Evolutionary conservation across 106 monocot genomes (phyloP).

Genomic region (Dendrobium officinale): DNA sequence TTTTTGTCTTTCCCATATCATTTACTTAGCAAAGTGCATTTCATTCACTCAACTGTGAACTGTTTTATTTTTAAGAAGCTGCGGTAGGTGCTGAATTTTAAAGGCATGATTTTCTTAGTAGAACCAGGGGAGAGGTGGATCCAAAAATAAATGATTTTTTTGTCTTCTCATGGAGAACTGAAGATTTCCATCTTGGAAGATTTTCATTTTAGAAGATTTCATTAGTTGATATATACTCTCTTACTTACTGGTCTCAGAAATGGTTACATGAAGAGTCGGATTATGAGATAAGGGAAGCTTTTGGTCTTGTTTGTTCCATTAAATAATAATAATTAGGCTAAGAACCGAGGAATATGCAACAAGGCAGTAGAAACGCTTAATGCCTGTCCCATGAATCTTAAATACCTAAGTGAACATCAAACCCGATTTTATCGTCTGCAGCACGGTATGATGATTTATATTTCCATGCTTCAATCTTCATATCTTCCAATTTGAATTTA

Average conservation of each 20-base stretch:
- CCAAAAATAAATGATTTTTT: not conserved
- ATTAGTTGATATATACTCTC: not conserved
- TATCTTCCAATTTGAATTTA: not conserved
- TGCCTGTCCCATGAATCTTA: not conserved
- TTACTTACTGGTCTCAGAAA: not conserved
- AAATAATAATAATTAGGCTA: not conserved
- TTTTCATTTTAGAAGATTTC: not conserved
- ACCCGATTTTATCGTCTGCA: not conserved
- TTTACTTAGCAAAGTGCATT: not conserved
- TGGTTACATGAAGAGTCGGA: not conserved
- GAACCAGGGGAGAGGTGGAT: not conserved
- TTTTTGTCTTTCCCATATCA: not conserved
- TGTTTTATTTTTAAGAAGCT: not conserved
- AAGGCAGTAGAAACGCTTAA: not conserved
- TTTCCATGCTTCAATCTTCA: not conserved
- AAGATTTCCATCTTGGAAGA: not conserved
- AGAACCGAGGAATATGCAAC: not conserved
- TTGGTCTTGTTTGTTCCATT: not conserved
- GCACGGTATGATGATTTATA: not conserved
- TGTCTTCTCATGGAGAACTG: not conserved
- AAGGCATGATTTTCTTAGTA: not conserved
- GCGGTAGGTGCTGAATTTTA: not conserved
- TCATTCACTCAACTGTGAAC: not conserved
- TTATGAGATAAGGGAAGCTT: not conserved
- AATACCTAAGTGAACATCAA: not conserved